Percentiles rank a stretch among this genome's conserved stretches.
Conservation (phyloP, 1,284 basidiomycete species). For the Ustilago trichophora region DNA sequence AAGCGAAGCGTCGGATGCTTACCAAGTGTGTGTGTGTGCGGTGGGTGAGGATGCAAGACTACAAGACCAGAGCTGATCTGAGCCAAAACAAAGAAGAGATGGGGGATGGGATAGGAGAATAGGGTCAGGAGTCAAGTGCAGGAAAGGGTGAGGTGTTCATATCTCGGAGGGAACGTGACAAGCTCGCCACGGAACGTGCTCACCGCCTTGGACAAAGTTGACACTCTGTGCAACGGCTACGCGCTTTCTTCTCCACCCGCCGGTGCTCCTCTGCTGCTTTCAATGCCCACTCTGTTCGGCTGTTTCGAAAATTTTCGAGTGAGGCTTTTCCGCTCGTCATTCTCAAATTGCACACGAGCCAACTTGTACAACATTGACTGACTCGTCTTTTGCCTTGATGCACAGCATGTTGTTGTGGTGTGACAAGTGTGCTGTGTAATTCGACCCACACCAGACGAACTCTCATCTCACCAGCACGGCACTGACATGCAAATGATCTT, state of each 20-base stretch:
- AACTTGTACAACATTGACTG: too few species aligned
- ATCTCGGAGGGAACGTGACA: slow-evolving; percentile 28
- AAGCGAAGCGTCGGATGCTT: slow-evolving; percentile 19
- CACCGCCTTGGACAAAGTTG: slow-evolving; percentile 13
- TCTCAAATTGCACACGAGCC: slow-evolving; percentile 3
- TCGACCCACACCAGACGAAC: too few species aligned
- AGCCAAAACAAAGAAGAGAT: neutral
- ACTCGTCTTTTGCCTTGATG: neutral
- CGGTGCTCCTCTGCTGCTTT: neutral
- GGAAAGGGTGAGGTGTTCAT: neutral
- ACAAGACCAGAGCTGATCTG: slow-evolving; percentile 12
- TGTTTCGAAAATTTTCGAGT: slow-evolving; percentile 7
- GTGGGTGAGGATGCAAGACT: slow-evolving; percentile 7
- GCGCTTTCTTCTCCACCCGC: slow-evolving; percentile 18
- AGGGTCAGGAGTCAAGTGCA: neutral
- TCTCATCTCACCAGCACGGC: too few species aligned
- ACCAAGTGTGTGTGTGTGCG: slow-evolving; percentile 6
- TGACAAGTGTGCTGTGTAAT: too few species aligned
- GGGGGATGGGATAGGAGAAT: neutral
- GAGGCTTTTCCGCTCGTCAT: slow-evolving; percentile 13
- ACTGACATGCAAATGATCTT: too few species aligned
- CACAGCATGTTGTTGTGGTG: too few species aligned
- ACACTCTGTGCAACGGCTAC: slow-evolving; percentile 27
- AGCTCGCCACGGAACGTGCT: slow-evolving; percentile 34
- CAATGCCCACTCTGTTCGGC: too few species aligned